phyloP scores from a whole-genome alignment of 2,329 filamentous ascomycete genomes.

The Dendrostoma leiphaemia region DNA sequence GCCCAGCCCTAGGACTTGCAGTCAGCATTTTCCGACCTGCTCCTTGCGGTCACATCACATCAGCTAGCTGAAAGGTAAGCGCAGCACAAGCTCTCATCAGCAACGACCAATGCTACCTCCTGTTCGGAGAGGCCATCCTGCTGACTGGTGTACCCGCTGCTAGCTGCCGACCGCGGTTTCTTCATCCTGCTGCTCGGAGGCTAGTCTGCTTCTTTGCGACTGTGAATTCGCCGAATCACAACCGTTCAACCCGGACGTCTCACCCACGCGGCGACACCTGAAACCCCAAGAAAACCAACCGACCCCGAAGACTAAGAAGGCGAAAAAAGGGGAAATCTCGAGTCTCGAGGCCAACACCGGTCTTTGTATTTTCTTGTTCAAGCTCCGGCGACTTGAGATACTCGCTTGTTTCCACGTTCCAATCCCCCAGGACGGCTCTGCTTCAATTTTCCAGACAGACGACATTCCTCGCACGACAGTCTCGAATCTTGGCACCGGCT shows the following conservation, averaged over 20 bases:
- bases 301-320: conserved; percentile 4
- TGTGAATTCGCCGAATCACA: conserved; percentile 16
- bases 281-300: conserved; percentile 12
- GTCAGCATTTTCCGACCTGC: background rate
- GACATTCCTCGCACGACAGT: background rate
- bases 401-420: background rate
- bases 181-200: conserved; percentile 4
- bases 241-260: conserved; percentile 13
- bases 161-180: background rate
- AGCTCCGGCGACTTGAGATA: background rate
- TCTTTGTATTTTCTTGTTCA: background rate
- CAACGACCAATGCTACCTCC: background rate
- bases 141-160: background rate
- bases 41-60: conserved; percentile 3
- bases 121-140: background rate
- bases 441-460: background rate
- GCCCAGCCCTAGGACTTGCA: conserved; percentile 6
- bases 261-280: conserved; percentile 16
- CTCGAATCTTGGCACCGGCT: background rate
- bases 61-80: conserved; percentile 6
- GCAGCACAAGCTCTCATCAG: background rate
- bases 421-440: background rate
- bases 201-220: conserved; percentile 8
- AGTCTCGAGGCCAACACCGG: conserved; percentile 8
- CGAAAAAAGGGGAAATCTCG: conserved; percentile 11